Evolutionary conservation across 2,329 filamentous ascomycete species (phyloP), one percentile per base, ranked within the genome.

Genomic region (Stemphylium beticola): DNA sequence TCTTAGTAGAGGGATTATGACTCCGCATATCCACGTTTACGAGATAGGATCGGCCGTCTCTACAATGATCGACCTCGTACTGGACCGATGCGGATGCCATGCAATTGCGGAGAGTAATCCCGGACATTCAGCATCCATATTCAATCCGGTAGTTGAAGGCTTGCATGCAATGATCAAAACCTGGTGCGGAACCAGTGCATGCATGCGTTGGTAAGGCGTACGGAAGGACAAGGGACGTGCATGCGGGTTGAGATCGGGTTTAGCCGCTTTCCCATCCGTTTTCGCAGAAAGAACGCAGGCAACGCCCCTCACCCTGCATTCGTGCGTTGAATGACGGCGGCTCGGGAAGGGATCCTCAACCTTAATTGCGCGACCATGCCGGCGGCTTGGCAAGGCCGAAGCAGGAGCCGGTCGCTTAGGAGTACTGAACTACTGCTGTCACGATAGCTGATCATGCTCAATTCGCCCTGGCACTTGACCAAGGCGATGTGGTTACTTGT

Each of bases 181-280:
- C 52, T 38, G 51, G 50, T 54, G 41, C 45, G 50, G 34, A 49
- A 43, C 49, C 31, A 53, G 32, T 57, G 31, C 57, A 56, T 57
- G 43, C 49, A 58, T 49, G 48, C 33, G 40, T 32, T 54, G 40
- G 45, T 39, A 57, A 39, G 33, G 18, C 32, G 38, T 57, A 34
- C 47, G 39, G 47, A 32, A 44, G n/a, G 58, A 56, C 41, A 56
- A 55, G 58, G 55, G 55, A 60, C 55, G 57, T 56, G 54, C 58
- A 57, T 63, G 57, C 49, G 56, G 22, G 49, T 54, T 62, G 53
- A 62, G 63, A 61, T 66, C 50, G 57, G 58, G 53, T 65, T 69
- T 66, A 68, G 37, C 66, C 65, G 55, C 40, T 26, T 60, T 52
- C 37, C 52, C 40, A 64, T 58, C 51, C 41, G 51, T 39, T 32